phyloP scores from a whole-genome alignment of 2,329 filamentous ascomycete genomes.

The Penicillium sp. region DNA sequence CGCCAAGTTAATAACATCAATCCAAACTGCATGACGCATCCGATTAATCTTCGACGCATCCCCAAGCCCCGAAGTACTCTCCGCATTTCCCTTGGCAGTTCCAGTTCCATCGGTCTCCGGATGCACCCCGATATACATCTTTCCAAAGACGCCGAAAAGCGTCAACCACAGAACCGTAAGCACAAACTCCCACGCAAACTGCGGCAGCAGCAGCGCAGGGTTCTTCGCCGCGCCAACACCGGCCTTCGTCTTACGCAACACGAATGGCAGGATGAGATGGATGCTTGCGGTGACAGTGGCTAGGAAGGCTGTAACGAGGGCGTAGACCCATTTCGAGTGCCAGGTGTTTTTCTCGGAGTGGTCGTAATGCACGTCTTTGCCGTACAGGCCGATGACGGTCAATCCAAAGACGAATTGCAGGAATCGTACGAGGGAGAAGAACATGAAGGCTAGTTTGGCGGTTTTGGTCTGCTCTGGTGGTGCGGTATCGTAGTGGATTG shows the following conservation, averaged over 20 bases:
- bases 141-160: slow-evolving; percentile 80
- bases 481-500: slow-evolving; percentile 12
- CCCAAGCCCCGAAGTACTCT: neutral
- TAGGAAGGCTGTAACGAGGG: slow-evolving; percentile 66
- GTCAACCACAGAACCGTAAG: slow-evolving; percentile 77
- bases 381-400: slow-evolving; percentile 76
- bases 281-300: slow-evolving; percentile 63
- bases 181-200: slow-evolving; percentile 68
- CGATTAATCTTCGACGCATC: slow-evolving; percentile 52
- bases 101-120: slow-evolving; percentile 31
- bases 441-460: slow-evolving; percentile 13
- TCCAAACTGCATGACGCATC: slow-evolving; percentile 87
- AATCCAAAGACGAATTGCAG: slow-evolving; percentile 74
- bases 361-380: slow-evolving; percentile 56
- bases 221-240: neutral
- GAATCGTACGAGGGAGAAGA: slow-evolving; percentile 60
- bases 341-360: slow-evolving; percentile 51
- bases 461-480: slow-evolving; percentile 15
- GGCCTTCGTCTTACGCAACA: slow-evolving; percentile 24
- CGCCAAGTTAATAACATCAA: slow-evolving; percentile 71
- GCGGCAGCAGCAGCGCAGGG: slow-evolving; percentile 38
- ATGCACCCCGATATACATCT: slow-evolving; percentile 72
- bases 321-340: slow-evolving; percentile 76
- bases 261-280: slow-evolving; percentile 64
- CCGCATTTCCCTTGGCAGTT: neutral